Evolutionary conservation across 768 basidiomycete genomes (phyloP), one percentile per base, ranked within the genome.

Genomic region (Phaeotremella fagi): DNA sequence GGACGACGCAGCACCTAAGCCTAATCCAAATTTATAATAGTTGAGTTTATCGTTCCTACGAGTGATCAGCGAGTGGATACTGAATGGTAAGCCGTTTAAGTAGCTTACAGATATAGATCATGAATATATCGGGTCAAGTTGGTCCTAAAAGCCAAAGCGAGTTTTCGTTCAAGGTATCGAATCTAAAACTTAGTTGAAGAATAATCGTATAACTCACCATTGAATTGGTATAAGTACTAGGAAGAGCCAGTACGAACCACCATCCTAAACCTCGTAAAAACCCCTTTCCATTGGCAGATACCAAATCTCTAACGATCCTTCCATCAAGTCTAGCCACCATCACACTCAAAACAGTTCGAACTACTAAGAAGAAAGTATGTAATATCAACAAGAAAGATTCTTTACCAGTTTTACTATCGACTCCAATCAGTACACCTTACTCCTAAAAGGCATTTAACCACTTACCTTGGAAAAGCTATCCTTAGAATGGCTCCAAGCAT

Each of bases 171-270:
- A 1, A 97, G 79, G 70, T 90, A 86, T 4, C 86, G 85, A 55
- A 95, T 87, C 90, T 91, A 56, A 7, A n/a, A n/a, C n/a, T n/a
- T n/a, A n/a, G n/a, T n/a, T n/a, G n/a, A n/a, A n/a, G n/a, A n/a
- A n/a, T n/a, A n/a, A n/a, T n/a, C n/a, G n/a, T n/a, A 20, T 14
- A 14, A 46, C 70, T 45, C 27, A 88, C 89, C 88, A 97, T 90
- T 1, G 88, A 85, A 69, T 98, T 98, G 0, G 94, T 98, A 70
- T 90, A 91, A 20, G 90, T 90, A 68, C 88, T 90, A 0, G 94
- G 94, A 23, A 98, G 80, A 1, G 91, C 90, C 9, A 98, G 79
- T 9, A 83, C 77, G 67, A 92, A 95, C 94, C 94, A 98, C 50
- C 88, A 78, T 0, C 78, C 85, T 0, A 98, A 75, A 0, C 91